phyloP scores from a whole-genome alignment of 345 rosid species.

The Citrus trifoliata region DNA sequence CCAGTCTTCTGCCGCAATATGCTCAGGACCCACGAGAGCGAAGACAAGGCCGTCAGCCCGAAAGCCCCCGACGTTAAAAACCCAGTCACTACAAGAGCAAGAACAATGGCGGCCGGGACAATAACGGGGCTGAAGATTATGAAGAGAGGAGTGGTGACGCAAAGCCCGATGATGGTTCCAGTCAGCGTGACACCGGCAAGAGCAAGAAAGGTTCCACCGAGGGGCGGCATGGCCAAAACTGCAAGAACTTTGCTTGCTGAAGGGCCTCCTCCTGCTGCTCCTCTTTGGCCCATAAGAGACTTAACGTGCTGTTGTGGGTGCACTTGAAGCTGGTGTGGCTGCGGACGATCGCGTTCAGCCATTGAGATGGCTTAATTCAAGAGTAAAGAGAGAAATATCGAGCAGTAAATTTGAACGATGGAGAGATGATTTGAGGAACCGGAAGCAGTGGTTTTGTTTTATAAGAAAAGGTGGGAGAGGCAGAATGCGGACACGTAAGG shows the following conservation, averaged over 20 bases:
- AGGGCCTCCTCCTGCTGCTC: conserved; percentile 31
- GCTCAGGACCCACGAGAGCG: conserved; percentile 55
- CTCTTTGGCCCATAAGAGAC: conserved; percentile 13
- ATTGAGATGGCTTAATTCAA: conserved; percentile 12
- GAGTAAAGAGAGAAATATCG: not conserved
- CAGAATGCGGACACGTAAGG: conserved; percentile 31
- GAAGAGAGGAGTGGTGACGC: conserved; percentile 57
- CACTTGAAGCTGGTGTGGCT: conserved; percentile 57
- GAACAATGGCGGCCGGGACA: conserved; percentile 58
- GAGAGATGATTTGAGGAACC: not conserved
- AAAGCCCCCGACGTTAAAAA: conserved; percentile 65
- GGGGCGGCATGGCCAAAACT: conserved; percentile 44
- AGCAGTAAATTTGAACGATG: not conserved
- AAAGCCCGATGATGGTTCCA: conserved; percentile 61
- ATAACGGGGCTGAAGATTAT: conserved; percentile 76
- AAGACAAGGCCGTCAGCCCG: conserved; percentile 66
- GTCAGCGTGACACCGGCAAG: conserved; percentile 63
- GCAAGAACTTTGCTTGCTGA: conserved; percentile 58
- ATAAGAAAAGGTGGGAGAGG: conserved; percentile 17
- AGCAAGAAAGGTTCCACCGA: conserved; percentile 59
- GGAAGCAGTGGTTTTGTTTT: conserved; percentile 10
- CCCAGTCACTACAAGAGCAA: conserved; percentile 57
- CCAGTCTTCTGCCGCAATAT: conserved; percentile 33
- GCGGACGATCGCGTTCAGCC: conserved; percentile 47
- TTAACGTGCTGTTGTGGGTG: conserved; percentile 41